These are phyloP conservation scores for Pseudonectria buxi DNA, from an alignment of 2,329 filamentous ascomycete species.

Conservation along the genomic window DNA sequence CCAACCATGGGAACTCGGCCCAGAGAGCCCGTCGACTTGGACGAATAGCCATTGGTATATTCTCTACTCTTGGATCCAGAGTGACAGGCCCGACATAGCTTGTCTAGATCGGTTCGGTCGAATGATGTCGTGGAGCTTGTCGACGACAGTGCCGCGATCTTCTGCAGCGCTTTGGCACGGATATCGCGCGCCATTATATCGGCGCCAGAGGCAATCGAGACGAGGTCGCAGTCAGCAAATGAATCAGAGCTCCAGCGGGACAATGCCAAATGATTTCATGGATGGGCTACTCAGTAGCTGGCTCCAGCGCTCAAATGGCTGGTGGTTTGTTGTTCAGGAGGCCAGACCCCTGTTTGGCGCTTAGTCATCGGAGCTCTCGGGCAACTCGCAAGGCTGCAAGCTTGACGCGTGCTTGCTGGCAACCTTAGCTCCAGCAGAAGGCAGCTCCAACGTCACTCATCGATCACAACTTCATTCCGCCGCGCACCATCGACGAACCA, in stretches of 20 bases:
- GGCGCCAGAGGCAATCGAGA: background rate
- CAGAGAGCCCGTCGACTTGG: conserved; percentile 34
- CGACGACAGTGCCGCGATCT: conserved; percentile 58
- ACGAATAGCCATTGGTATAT: conserved; percentile 41
- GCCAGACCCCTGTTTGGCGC: conserved; percentile 17
- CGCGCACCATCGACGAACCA: conserved; percentile 7
- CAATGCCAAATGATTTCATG: conserved; percentile 13
- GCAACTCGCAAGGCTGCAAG: conserved; percentile 45
- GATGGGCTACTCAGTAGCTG: conserved; percentile 5
- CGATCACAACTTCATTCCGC: conserved; percentile 2
- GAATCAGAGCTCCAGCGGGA: conserved; percentile 4
- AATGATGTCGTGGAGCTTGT: conserved; percentile 46
- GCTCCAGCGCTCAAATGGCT: conserved; percentile 16
- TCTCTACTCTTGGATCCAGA: conserved; percentile 38
- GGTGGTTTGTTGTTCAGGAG: conserved; percentile 15
- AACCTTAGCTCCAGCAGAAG: conserved; percentile 24
- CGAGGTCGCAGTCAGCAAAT: conserved; percentile 3
- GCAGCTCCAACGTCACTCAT: conserved; percentile 10
- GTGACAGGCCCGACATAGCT: conserved; percentile 52
- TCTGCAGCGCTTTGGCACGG: conserved; percentile 56
- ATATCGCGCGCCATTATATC: conserved; percentile 47
- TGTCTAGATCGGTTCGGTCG: conserved; percentile 57
- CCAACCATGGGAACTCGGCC: conserved; percentile 56
- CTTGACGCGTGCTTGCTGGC: conserved; percentile 34
- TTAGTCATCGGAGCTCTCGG: conserved; percentile 34